Evolutionary conservation across 2,329 filamentous ascomycete genomes (phyloP).

Genomic region (Calonectria fujianensis): DNA sequence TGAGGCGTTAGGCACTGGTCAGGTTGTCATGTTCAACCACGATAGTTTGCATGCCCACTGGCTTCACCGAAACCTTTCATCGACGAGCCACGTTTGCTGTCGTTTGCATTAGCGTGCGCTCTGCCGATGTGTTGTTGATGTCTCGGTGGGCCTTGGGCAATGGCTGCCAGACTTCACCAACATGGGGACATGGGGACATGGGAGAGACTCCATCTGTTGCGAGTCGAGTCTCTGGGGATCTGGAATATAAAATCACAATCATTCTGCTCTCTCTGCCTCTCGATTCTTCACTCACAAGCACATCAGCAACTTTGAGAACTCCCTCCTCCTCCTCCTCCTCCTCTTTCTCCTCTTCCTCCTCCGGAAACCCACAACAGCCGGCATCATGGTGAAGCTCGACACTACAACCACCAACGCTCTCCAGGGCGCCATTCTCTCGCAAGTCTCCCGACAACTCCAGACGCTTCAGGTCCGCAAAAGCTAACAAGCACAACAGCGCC

Average conservation of each 20-base stretch:
- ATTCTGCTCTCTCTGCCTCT: neutral
- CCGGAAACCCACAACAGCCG: neutral
- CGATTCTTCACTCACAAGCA: conserved; percentile 2
- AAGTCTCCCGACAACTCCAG: neutral
- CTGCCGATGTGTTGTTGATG: conserved; percentile 29
- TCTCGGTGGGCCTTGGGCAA: conserved; percentile 33
- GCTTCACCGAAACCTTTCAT: conserved; percentile 26
- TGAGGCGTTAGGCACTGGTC: conserved; percentile 30
- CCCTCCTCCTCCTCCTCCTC: neutral
- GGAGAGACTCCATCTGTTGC: neutral
- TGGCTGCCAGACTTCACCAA: conserved; percentile 22
- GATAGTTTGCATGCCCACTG: conserved; percentile 25
- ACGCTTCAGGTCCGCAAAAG: neutral
- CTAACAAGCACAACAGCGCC: conserved; percentile 25
- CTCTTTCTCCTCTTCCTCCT: neutral
- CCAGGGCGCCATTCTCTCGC: conserved; percentile 31
- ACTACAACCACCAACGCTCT: conserved; percentile 14
- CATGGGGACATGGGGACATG: neutral
- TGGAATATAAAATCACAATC: conserved; percentile 22
- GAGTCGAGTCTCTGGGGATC: neutral
- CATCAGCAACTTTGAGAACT: conserved; percentile 7
- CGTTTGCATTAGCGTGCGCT: conserved; percentile 32
- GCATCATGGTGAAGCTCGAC: conserved; percentile 31
- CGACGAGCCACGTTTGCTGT: conserved; percentile 27
- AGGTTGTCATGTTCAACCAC: conserved; percentile 13